These are phyloP conservation scores for Suhomyces xylopsoci DNA, from an alignment of 805 yeast genomes.

Conservation along the genomic window DNA sequence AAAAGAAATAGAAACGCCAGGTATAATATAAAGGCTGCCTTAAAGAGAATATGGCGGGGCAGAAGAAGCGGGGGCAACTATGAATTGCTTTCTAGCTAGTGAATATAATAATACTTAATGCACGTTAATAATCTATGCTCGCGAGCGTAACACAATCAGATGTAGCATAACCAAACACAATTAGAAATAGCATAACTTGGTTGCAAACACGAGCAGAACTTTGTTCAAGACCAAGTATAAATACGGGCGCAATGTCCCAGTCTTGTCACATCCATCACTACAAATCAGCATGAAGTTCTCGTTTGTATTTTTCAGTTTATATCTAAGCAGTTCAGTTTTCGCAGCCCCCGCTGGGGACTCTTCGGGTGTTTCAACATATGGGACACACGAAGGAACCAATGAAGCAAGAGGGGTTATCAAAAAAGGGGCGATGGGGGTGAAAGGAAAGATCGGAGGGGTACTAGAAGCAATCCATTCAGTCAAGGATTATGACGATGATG, in stretches of 20 bases:
- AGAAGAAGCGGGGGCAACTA: not conserved
- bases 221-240: not conserved
- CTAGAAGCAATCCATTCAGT: not conserved
- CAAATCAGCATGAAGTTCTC: not conserved
- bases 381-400: not conserved
- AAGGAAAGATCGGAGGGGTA: not conserved
- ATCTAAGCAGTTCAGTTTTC: not conserved
- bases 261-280: not conserved
- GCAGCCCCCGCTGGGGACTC: not conserved
- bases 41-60: not conserved
- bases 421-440: not conserved
- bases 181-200: not conserved
- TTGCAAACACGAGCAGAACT: not conserved
- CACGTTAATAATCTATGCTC: not conserved
- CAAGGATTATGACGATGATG: not conserved
- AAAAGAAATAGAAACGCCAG: slow-evolving; percentile 8
- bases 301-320: not conserved
- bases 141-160: not conserved
- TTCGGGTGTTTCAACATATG: not conserved
- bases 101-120: not conserved
- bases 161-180: not conserved
- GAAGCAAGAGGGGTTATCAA: not conserved
- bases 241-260: not conserved
- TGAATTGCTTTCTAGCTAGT: not conserved
- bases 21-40: not conserved